phyloP scores from a whole-genome alignment of 2,329 filamentous ascomycete species.

The Colletotrichum sp. region DNA sequence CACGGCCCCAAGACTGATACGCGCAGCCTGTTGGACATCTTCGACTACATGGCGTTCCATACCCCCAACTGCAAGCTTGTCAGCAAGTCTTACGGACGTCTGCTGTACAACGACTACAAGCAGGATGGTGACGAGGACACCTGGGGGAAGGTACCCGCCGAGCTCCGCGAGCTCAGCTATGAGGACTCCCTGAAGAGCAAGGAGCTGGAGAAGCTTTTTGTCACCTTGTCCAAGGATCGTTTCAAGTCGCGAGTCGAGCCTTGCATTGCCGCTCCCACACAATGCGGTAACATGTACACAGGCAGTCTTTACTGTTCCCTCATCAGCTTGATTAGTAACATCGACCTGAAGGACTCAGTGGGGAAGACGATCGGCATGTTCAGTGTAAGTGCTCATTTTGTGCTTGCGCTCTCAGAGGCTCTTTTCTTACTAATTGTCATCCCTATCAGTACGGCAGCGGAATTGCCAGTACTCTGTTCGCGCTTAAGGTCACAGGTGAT shows the following conservation, averaged over 20 bases:
- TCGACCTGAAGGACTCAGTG: conserved; percentile 30
- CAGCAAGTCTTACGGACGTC: neutral
- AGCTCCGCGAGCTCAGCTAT: neutral
- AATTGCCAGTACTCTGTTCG: conserved; percentile 3
- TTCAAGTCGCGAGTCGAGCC: neutral
- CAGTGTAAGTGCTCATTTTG: neutral
- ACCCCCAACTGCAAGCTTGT: conserved; percentile 6
- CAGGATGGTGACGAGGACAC: neutral
- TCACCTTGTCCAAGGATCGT: neutral
- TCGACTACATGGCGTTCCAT: conserved; percentile 71
- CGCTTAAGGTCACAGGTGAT: conserved; percentile 2
- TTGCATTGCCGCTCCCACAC: neutral
- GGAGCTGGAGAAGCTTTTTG: neutral
- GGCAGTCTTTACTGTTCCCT: conserved; percentile 64
- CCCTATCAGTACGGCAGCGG: neutral
- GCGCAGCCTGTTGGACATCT: conserved; percentile 69
- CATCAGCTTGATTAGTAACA: conserved; percentile 56
- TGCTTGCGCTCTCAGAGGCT: neutral
- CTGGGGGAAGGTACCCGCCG: neutral
- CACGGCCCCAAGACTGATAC: conserved; percentile 27
- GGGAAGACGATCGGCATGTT: conserved; percentile 10
- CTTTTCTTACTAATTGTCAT: neutral
- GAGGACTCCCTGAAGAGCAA: neutral
- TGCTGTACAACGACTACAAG: neutral
- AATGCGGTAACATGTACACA: conserved; percentile 56